phyloP scores from a whole-genome alignment of 2,329 filamentous ascomycete genomes.

The Pseudogymnoascus sp. region DNA sequence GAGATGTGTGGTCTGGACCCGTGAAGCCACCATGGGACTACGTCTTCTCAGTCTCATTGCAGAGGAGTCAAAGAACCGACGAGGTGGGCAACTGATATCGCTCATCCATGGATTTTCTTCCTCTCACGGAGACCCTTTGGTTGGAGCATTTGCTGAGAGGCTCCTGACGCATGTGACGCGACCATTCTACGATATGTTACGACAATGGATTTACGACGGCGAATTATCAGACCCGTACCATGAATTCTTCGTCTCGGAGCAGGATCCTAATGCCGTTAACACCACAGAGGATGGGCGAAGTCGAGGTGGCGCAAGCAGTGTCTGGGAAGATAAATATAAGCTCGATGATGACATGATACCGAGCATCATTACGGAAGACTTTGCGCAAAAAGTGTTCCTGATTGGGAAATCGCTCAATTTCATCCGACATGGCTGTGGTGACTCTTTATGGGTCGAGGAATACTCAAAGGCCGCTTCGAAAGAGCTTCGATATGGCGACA shows the following conservation, averaged over 20 bases:
- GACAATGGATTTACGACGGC: constrained; percentile 96
- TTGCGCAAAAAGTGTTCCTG: constrained; percentile 91
- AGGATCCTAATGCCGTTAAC: constrained; percentile 44
- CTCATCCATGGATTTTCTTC: constrained; percentile 89
- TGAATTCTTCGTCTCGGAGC: constrained; percentile 92
- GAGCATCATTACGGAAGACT: constrained; percentile 84
- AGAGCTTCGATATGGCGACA: constrained; percentile 87
- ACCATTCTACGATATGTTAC: constrained; percentile 93
- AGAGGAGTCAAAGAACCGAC: constrained; percentile 75
- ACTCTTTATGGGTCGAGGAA: constrained; percentile 88
- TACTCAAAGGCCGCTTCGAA: constrained; percentile 92
- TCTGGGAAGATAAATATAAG: constrained; percentile 97
- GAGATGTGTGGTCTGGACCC: constrained; percentile 91
- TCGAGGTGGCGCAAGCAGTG: constrained; percentile 65
- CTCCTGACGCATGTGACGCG: constrained; percentile 78
- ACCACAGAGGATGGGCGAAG: constrained; percentile 40
- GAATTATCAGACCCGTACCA: constrained; percentile 92
- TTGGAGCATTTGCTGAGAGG: constrained; percentile 85
- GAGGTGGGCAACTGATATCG: constrained; percentile 85
- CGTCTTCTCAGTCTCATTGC: constrained; percentile 90
- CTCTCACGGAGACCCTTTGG: constrained; percentile 90
- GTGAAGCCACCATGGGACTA: constrained; percentile 91
- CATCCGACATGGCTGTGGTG: constrained; percentile 88
- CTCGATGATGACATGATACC: constrained; percentile 80
- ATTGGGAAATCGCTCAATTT: constrained; percentile 98